Evolutionary conservation across 306 rosid species (phyloP), one percentile per base, ranked within the genome.

Genomic region (Lupinus albus): DNA sequence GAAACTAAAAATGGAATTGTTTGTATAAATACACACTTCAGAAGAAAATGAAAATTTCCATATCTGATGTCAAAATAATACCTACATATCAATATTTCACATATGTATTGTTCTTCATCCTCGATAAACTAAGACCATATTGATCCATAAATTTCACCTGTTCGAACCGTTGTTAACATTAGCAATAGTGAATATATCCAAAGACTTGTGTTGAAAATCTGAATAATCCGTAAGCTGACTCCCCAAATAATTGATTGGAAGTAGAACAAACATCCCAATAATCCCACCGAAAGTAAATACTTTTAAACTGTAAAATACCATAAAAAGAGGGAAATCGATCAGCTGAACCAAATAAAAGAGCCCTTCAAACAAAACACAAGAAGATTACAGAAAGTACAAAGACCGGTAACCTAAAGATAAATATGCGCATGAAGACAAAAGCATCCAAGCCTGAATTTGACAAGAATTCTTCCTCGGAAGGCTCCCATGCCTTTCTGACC

Each of bases 181-280:
- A 57, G 97, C 84, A 74, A 91, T 83, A 51, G 85, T 84, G 87
- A 91, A 91, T 1, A 89, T 86, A 76, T 91, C 97, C 82, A 91
- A 73, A 30, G 97, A 88, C 78, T 78, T 84, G 81, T 41, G 64
- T 11, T 80, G 47, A 44, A 86, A 80, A 83, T 91, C 87, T 4
- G 91, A 76, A 17, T 91, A 80, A 67, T 44, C 77, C 8, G 6
- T 63, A 25, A 86, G 91, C 80, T 91, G 95, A 76, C 16, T 84
- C 54, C 97, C 97, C 45, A 72, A 5, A 70, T 66, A 91, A 80
- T 91, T 91, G 20, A 91, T 76, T 0, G 97, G 97, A 73, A 91
- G 80, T 66, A 91, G 95, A 56, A 91, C 7, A 44, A 53, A 49
- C 52, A 88, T 17, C 56, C 97, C 97, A 64, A 91, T 56, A 46